Base-by-base conservation (phyloP, 768 basidiomycete genomes). In the Rhodotorula kratochvilovae region DNA sequence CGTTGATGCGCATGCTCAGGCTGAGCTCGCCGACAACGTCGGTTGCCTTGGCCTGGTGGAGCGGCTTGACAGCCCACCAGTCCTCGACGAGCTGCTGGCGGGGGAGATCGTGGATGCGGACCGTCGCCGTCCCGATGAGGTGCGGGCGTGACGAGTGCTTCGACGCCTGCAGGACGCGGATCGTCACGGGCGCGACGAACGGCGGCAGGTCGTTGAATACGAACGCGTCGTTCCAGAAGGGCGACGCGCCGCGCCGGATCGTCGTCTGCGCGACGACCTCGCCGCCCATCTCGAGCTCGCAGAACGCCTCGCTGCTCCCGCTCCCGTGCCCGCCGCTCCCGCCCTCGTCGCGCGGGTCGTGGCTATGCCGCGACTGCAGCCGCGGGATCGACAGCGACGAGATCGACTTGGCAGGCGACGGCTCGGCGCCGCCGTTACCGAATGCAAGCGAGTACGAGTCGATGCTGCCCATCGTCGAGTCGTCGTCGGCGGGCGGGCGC, bases 201-300 rank as follows among this genome's bases (percentile, higher is more conserved):
- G 89, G 89, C 27, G 91, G 90, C 36, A 93, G 81, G 77, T 91
- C 90, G 2, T 86, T 68, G 63, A 33, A 56, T 8, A n/a, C 79
- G 78, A 94, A 92, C 53, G 77, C 82, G 81, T 94, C 92, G 72
- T 90, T 88, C 92, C 92, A 94, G 77, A 90, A 87, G 0, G 88
- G 86, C 54, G 84, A 84, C 48, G 85, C 81, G 29, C 86, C 86
- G 46, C 73, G 70, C 87, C 88, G 66, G 3, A 87, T 83, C 3
- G 89, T 88, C 4, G 91, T 91, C 64, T 89, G 85, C 63, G 89
- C 90, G 71, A 86, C 87, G 25, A 89, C 84, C 74, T 90, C 90
- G 56, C 89, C 82, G 71, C 84, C 84, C 39, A 79, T 63, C 27
- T 73, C 70, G n/a, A 94, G 83, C 79, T 92, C 90, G 80, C 90